Evolutionary conservation across 495 filamentous ascomycete species (phyloP), one percentile per base, ranked within the genome.

Genomic region (Cairneyella variabilis): DNA sequence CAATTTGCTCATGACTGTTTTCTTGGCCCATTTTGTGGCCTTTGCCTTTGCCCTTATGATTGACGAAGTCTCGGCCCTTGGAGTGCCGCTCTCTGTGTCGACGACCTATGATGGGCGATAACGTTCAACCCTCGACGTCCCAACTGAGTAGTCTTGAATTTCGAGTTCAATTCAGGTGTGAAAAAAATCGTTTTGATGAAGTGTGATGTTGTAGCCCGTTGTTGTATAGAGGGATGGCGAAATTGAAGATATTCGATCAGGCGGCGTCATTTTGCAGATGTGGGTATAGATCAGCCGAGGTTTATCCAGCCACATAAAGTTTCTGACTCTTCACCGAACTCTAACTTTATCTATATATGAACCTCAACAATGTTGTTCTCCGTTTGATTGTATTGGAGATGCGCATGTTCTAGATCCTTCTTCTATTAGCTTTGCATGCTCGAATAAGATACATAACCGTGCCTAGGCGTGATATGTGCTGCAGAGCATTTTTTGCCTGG

Each of bases 21-120:
- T 89, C 86, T 65, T 88, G 83, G 32, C 87, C 87, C 87, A 91
- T 91, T 21, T 56, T 64, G 48, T 14, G 14, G 11, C 21, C 32
- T 38, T 52, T 42, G 20, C 17, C 6, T 21, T 20, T 39, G 20
- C 34, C 26, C 36, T 57, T 36, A 12, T 42, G 11, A 12, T 16
- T 11, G n/a, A 3, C 22, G 25, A 40, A 39, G 50, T 54, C 34
- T 53, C 48, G 51, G 7, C 21, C 18, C 46, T 51, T 53, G 21
- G 30, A 57, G n/a, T 55, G 53, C 28, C 57, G 61, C 30, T n/a
- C 10, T 61, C 38, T 34, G 23, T 56, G 61, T 34, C 51, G 45
- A 16, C 58, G 57, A 34, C 61, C 58, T 58, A 58, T 64, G 14
- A 39, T 57, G n/a, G n/a, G n/a, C n/a, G 44, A 34, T 0, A 21